These are phyloP conservation scores for Phytophthora agathidicida DNA, from an alignment of 352 stramenopile genomes.

Conservation along the genomic window DNA sequence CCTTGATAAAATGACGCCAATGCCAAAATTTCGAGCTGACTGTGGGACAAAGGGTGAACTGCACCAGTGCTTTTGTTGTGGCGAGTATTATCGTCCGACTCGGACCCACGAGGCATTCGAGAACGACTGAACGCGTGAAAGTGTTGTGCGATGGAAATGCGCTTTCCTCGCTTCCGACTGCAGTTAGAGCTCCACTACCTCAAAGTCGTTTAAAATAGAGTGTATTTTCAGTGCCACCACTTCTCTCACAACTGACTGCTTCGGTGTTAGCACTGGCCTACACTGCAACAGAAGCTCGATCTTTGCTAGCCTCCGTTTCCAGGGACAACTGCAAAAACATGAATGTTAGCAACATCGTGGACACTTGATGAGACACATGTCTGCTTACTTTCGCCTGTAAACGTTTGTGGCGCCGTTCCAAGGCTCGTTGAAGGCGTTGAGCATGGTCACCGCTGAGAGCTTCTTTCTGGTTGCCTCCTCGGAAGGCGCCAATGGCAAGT, in stretches of 20 bases:
- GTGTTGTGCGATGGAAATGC: too few relatives aligned
- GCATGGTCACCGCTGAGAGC: conserved; percentile 19
- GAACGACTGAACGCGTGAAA: too few relatives aligned
- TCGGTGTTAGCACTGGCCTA: not conserved
- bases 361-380: too few relatives aligned
- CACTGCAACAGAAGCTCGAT: conserved; percentile 9
- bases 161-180: too few relatives aligned
- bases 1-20: conserved; percentile 47
- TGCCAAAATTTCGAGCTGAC: conserved; percentile 52
- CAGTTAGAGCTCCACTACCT: too few relatives aligned
- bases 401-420: conserved; percentile 53
- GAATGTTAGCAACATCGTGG: not conserved
- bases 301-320: conserved; percentile 19
- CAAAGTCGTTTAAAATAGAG: too few relatives aligned
- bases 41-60: conserved; percentile 11
- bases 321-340: conserved; percentile 14
- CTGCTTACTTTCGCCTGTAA: conserved; percentile 50
- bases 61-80: conserved; percentile 2
- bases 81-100: not conserved
- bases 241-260: too few relatives aligned
- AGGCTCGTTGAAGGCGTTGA: conserved; percentile 48
- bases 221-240: too few relatives aligned
- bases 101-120: conserved; percentile 1
- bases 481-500: conserved; percentile 5
- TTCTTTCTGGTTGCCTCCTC: conserved; percentile 12